phyloP scores from a whole-genome alignment of 192 early-diverging fungal genomes.

The Entomortierella parvispora region DNA sequence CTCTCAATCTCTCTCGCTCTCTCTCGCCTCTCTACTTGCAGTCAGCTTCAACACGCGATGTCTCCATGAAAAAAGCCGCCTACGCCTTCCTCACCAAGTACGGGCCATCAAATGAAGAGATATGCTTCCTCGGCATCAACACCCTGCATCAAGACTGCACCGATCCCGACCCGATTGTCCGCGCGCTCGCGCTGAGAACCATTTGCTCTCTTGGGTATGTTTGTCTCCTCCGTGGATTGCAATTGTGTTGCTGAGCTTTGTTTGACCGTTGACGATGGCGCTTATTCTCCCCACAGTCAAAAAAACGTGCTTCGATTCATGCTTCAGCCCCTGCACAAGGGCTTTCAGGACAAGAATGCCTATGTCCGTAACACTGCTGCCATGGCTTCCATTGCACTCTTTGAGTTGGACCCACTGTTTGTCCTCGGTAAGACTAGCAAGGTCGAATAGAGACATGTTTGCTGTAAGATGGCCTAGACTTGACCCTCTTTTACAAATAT shows the following conservation, averaged over 20 bases:
- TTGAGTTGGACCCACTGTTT: constrained; percentile 44
- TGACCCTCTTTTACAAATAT: not conserved
- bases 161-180: constrained; percentile 45
- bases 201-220: constrained; percentile 52
- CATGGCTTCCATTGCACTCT: constrained; percentile 49
- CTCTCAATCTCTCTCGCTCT: too few relatives aligned
- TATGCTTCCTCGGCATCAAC: constrained; percentile 51
- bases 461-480: not conserved
- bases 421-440: constrained; percentile 42
- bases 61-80: constrained; percentile 42
- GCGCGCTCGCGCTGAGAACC: constrained; percentile 51
- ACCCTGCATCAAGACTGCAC: constrained; percentile 53
- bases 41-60: constrained; percentile 52
- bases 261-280: not conserved
- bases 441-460: not conserved
- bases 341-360: constrained; percentile 50
- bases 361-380: constrained; percentile 54
- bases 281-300: constrained; percentile 4
- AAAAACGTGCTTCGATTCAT: constrained; percentile 43
- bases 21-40: not conserved
- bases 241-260: not conserved
- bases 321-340: constrained; percentile 41
- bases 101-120: constrained; percentile 42
- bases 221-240: not conserved
- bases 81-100: constrained; percentile 47